phyloP scores from a whole-genome alignment of 2,329 filamentous ascomycete genomes.

The Fusarium chuoi region DNA sequence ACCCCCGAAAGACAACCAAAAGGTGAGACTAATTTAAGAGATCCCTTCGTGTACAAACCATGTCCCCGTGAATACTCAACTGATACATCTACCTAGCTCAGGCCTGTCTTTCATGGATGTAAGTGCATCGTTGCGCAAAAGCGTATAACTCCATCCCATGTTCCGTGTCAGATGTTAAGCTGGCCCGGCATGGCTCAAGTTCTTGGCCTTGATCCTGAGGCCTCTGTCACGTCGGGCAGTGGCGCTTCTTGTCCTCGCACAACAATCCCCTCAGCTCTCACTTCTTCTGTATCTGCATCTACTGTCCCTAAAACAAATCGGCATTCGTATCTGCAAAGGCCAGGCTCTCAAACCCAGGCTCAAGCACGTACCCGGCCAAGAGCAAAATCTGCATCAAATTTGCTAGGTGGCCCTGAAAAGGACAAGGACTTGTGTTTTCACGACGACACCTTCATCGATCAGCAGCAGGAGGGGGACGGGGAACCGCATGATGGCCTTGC shows the following conservation, averaged over 20 bases:
- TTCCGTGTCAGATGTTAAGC: constrained; percentile 21
- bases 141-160: constrained; percentile 10
- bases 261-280: constrained; percentile 21
- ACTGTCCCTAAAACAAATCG: constrained; percentile 2
- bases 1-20: constrained; percentile 25
- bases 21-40: constrained; percentile 13
- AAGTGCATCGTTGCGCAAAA: constrained; percentile 37
- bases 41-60: neutral
- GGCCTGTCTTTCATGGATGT: constrained; percentile 39
- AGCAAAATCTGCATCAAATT: constrained; percentile 39
- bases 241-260: constrained; percentile 32
- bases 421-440: constrained; percentile 33
- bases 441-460: constrained; percentile 34
- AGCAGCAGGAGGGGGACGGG: constrained; percentile 24
- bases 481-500: constrained; percentile 44
- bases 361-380: constrained; percentile 36
- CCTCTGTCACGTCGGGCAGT: constrained; percentile 37
- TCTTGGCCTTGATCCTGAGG: constrained; percentile 32
- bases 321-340: constrained; percentile 2
- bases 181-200: constrained; percentile 42
- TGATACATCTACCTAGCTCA: constrained; percentile 26
- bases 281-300: constrained; percentile 8
- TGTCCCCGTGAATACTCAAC: neutral
- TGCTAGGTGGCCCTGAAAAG: constrained; percentile 23
- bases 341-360: neutral